Base-by-base conservation (phyloP, 2,329 filamentous ascomycete genomes). In the Purpureocillium takamizusanense region DNA sequence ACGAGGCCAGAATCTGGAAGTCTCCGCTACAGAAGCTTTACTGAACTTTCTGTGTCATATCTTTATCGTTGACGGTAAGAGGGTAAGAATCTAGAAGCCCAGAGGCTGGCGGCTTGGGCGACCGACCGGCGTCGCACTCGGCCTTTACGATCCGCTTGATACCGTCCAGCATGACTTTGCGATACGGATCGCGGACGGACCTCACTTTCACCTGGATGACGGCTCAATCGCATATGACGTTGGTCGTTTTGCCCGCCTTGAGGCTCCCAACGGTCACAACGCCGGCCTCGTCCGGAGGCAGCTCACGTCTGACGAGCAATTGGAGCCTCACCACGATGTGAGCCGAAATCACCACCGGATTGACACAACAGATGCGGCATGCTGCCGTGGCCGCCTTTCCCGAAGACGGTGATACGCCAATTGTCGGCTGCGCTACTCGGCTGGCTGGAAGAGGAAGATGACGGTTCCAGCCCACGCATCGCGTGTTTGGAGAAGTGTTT, bases 381-480 rank as follows among this genome's bases (percentile, higher is more conserved):
- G 3, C 36, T 41, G 4, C 59, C 64, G 46, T 72, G 69, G 0
- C 65, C 63, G 3, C 65, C 67, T 2, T 56, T 51, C 0, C 69
- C 70, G 29, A 43, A 48, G 2, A 64, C 35, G 0, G 44, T 56
- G 4, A 63, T 45, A 14, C 46, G 45, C 37, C 55, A 42, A 9
- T 46, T 49, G 31, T 62, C 59, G 0, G 48, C 45, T 5, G 45
- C 47, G 0, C 47, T 86, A 81, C 52, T 85, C 81, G 2, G 74
- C 72, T 0, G 81, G 81, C 48, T 86, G 82, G 53, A 85, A 86
- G 3, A 77, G 55, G 7, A 81, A 53, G 5, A 86, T 59, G 15
- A 85, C 48, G 1, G 77, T 84, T 0, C 81, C 81, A 9, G 53
- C 61, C 81, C 81, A 86, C 1, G 44, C 25, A 0, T 65, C 47